Evolutionary conservation across 306 rosid species (phyloP).

Genomic region (Argentina anserina): DNA sequence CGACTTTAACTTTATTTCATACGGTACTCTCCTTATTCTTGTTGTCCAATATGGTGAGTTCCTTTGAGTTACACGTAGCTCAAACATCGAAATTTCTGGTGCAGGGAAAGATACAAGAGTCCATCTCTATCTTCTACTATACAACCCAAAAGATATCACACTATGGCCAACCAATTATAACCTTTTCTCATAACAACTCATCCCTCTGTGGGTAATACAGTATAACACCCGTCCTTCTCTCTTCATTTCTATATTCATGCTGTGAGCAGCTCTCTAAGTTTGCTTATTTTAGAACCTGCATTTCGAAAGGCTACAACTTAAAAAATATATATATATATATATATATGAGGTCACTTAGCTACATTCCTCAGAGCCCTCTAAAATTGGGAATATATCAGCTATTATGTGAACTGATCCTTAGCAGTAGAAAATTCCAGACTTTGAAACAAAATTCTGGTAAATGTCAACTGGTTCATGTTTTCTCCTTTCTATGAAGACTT

Average conservation of each 20-base stretch:
- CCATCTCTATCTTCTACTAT: not conserved
- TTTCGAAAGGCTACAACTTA: not conserved
- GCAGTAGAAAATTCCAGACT: not conserved
- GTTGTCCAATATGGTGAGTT: not conserved
- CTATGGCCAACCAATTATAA: not conserved
- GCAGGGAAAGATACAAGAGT: not conserved
- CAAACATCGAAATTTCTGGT: not conserved
- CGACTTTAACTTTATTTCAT: not conserved
- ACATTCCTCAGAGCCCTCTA: not conserved
- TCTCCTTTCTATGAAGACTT: not conserved
- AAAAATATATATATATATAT: too few species aligned
- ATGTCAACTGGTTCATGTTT: not conserved
- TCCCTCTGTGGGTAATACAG: not conserved
- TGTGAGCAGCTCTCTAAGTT: not conserved
- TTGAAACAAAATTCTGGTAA: not conserved
- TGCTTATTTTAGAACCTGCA: not conserved
- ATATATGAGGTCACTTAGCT: not conserved
- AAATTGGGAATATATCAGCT: not conserved
- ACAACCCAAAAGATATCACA: not conserved
- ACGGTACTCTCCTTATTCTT: not conserved
- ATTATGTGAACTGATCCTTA: not conserved
- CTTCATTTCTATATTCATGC: not conserved
- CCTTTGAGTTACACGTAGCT: not conserved
- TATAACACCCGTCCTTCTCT: not conserved
- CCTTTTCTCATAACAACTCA: not conserved